These are phyloP conservation scores for Metschnikowia chrysomelidarum DNA, from an alignment of 805 yeast genomes.

Conservation along the genomic window DNA sequence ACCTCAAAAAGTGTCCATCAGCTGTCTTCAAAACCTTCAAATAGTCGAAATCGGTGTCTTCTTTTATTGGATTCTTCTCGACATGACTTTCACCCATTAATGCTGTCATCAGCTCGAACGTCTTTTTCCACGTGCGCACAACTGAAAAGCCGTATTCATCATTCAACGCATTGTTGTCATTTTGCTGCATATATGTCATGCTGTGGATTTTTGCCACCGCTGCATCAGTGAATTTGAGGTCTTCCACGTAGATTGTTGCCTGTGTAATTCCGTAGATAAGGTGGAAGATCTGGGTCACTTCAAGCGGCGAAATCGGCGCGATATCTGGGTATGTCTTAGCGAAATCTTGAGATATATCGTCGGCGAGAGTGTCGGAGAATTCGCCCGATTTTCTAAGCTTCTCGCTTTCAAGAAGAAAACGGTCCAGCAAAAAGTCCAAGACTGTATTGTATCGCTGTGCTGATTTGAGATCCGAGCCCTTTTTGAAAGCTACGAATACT, in stretches of 20 bases:
- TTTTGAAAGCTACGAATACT: neutral
- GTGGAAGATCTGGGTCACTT: slow-evolving; percentile 26
- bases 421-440: slow-evolving; percentile 23
- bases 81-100: slow-evolving; percentile 4
- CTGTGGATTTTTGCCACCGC: slow-evolving; percentile 22
- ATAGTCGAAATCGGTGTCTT: too few relatives aligned
- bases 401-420: slow-evolving; percentile 27
- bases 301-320: slow-evolving; percentile 24
- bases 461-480: slow-evolving; percentile 16
- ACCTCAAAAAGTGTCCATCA: too few relatives aligned
- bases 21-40: too few relatives aligned
- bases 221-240: slow-evolving; percentile 26
- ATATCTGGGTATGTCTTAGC: slow-evolving; percentile 19
- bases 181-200: slow-evolving; percentile 1
- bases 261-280: slow-evolving; percentile 31
- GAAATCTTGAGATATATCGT: slow-evolving; percentile 18
- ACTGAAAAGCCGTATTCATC: slow-evolving; percentile 24
- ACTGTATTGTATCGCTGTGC: slow-evolving; percentile 18
- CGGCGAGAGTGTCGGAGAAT: slow-evolving; percentile 5
- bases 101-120: slow-evolving; percentile 1
- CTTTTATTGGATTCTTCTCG: slow-evolving; percentile 4
- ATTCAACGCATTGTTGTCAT: slow-evolving; percentile 27
- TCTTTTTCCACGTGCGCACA: slow-evolving; percentile 8
- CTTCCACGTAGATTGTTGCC: slow-evolving; percentile 25
- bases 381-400: neutral